Percentiles rank a stretch among this genome's conserved stretches.
Conservation (phyloP, 352 stramenopile genomes). For the Phytopythium cucurbitacearum region DNA sequence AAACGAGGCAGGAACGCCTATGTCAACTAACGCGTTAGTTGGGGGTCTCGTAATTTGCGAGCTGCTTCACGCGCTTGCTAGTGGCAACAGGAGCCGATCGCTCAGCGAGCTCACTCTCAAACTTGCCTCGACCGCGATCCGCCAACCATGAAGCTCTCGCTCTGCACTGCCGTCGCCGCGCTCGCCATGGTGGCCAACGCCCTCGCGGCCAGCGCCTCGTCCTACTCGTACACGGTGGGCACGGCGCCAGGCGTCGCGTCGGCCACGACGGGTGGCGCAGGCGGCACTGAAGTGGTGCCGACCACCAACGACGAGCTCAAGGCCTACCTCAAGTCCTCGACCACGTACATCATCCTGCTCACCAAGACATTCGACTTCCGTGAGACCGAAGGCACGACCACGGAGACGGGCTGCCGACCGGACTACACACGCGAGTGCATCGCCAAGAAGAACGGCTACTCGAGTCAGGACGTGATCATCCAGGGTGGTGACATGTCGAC, state of each 20-base stretch:
- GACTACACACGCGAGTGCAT: slow-evolving; percentile 31
- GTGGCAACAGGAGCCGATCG: too few species aligned
- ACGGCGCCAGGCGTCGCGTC: slow-evolving; percentile 17
- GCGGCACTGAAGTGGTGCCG: slow-evolving; percentile 19
- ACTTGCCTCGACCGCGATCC: too few species aligned
- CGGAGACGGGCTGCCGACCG: slow-evolving; percentile 22
- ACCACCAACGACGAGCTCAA: slow-evolving; percentile 26
- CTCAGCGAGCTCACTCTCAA: too few species aligned
- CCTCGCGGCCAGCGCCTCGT: neutral
- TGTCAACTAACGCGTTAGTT: too few species aligned
- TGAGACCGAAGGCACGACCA: slow-evolving; percentile 27
- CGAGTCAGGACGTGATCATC: slow-evolving; percentile 41
- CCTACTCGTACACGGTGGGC: slow-evolving; percentile 10
- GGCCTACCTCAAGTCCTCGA: slow-evolving; percentile 15
- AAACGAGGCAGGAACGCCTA: too few species aligned
- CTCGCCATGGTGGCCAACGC: slow-evolving; percentile 8
- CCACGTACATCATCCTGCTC: slow-evolving; percentile 27
- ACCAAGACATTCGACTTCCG: slow-evolving; percentile 36
- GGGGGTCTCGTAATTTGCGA: too few species aligned
- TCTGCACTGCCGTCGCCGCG: neutral
- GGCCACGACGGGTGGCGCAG: slow-evolving; percentile 23
- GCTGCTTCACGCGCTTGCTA: too few species aligned
- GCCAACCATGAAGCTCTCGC: too few species aligned
- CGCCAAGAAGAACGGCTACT: slow-evolving; percentile 33
- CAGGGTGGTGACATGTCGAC: slow-evolving; percentile 30